phyloP scores from a whole-genome alignment of 495 filamentous ascomycete species.

The Annulohypoxylon maeteangense region DNA sequence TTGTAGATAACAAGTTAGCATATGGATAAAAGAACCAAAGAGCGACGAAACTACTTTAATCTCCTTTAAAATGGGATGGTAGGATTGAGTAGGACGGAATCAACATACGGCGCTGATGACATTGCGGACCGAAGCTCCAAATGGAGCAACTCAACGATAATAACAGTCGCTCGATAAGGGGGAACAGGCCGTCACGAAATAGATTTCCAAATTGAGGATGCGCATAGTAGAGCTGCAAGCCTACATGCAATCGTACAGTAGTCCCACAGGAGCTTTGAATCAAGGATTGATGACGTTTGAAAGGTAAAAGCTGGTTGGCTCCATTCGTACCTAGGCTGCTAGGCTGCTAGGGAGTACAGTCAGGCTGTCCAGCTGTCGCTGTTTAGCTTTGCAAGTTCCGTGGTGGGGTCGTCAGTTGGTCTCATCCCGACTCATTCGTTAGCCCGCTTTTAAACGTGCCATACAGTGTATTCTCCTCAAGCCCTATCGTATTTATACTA shows the following conservation, averaged over 20 bases:
- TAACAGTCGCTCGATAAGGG: constrained; percentile 21
- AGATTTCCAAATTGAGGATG: constrained; percentile 28
- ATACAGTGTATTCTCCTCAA: constrained; percentile 16
- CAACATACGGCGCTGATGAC: constrained; percentile 48
- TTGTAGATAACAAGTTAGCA: constrained; percentile 24
- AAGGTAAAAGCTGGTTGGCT: background rate
- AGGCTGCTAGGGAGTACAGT: background rate
- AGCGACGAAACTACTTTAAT: background rate
- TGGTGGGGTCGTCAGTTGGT: constrained; percentile 18
- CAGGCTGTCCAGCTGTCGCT: background rate
- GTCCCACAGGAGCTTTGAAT: constrained; percentile 34
- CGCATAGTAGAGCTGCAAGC: constrained; percentile 34
- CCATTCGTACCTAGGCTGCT: background rate
- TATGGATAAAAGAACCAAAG: background rate
- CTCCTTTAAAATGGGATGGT: background rate
- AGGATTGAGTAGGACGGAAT: background rate
- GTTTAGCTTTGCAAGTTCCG: constrained; percentile 20
- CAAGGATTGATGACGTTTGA: constrained; percentile 6
- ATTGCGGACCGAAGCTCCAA: constrained; percentile 37
- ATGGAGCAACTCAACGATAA: constrained; percentile 29
- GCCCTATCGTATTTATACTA: background rate
- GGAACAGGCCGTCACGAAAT: constrained; percentile 27
- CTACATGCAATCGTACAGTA: background rate
- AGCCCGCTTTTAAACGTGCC: constrained; percentile 27
- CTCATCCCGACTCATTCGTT: constrained; percentile 14